Percentiles rank a stretch among this genome's conserved stretches.
phyloP scores from a whole-genome alignment of 257 asterid species.

The Solanum arcanum region DNA sequence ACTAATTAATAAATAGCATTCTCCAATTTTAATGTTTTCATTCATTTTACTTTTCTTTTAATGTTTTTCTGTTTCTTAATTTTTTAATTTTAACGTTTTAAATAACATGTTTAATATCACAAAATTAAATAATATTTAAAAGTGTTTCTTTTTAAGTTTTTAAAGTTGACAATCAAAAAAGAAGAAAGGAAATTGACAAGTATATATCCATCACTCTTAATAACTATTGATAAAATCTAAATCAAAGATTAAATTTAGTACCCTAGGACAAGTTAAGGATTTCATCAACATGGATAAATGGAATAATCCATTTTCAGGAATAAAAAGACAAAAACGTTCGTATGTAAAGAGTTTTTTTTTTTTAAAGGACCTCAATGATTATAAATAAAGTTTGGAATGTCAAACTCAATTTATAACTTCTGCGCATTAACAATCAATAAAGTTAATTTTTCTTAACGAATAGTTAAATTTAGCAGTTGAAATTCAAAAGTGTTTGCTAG shows the following conservation, averaged over 20 bases:
- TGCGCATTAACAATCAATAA: too few species aligned
- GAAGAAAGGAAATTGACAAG: background rate
- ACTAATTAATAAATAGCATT: background rate
- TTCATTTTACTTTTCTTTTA: background rate
- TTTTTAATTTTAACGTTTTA: background rate
- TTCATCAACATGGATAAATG: too few species aligned
- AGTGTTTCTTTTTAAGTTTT: background rate
- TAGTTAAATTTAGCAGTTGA: background rate
- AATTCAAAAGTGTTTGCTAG: background rate
- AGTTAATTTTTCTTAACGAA: too few species aligned
- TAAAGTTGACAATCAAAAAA: background rate
- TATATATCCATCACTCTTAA: background rate
- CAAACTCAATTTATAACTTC: too few species aligned
- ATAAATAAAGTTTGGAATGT: too few species aligned
- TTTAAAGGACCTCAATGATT: too few species aligned
- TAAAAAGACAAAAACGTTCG: too few species aligned
- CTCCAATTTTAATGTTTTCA: background rate
- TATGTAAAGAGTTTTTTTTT: too few species aligned
- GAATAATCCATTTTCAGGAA: too few species aligned
- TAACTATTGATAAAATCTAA: background rate
- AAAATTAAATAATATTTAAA: background rate
- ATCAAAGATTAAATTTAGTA: background rate
- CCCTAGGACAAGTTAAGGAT: too few species aligned
- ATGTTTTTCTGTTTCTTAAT: background rate
- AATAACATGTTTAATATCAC: background rate